Evolutionary conservation across 495 filamentous ascomycete species (phyloP).

Genomic region (Letharia lupina): DNA sequence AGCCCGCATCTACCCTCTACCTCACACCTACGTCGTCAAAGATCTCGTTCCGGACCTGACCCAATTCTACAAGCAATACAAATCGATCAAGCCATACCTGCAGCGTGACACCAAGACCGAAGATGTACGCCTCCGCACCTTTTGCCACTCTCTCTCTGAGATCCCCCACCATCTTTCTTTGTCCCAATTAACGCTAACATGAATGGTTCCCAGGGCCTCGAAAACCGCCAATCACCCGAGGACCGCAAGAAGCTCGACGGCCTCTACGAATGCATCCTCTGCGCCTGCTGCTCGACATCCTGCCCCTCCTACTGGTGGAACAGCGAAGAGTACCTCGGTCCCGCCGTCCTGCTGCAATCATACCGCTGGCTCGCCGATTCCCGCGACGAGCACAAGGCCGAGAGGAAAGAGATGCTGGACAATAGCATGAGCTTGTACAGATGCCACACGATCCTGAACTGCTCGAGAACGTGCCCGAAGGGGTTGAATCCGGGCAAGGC

Average conservation of each 20-base stretch:
- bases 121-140: slow-evolving; percentile 49
- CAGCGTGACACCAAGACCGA: slow-evolving; percentile 71
- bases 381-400: slow-evolving; percentile 75
- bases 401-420: slow-evolving; percentile 84
- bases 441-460: slow-evolving; percentile 99
- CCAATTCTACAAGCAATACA: slow-evolving; percentile 99
- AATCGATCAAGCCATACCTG: slow-evolving; percentile 97
- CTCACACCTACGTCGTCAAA: slow-evolving; percentile 99
- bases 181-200: too few relatives aligned
- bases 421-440: slow-evolving; percentile 98
- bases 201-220: slow-evolving; percentile 53
- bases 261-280: slow-evolving; percentile 98
- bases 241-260: slow-evolving; percentile 96
- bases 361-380: slow-evolving; percentile 95
- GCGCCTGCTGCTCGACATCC: slow-evolving; percentile 96
- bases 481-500: slow-evolving; percentile 90
- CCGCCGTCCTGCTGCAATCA: slow-evolving; percentile 89
- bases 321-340: slow-evolving; percentile 93
- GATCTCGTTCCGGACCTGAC: slow-evolving; percentile 96
- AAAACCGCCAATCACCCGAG: slow-evolving; percentile 78
- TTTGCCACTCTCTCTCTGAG: neutral
- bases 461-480: slow-evolving; percentile 94
- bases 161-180: slow-evolving; percentile 1
- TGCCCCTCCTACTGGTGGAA: slow-evolving; percentile 99
- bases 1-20: slow-evolving; percentile 93